A percentile compares a stretch with the other conserved stretches of the same genome.
These are phyloP conservation scores for Aspergillus kassunensis DNA, from an alignment of 495 filamentous ascomycete species.

Conservation along the genomic window DNA sequence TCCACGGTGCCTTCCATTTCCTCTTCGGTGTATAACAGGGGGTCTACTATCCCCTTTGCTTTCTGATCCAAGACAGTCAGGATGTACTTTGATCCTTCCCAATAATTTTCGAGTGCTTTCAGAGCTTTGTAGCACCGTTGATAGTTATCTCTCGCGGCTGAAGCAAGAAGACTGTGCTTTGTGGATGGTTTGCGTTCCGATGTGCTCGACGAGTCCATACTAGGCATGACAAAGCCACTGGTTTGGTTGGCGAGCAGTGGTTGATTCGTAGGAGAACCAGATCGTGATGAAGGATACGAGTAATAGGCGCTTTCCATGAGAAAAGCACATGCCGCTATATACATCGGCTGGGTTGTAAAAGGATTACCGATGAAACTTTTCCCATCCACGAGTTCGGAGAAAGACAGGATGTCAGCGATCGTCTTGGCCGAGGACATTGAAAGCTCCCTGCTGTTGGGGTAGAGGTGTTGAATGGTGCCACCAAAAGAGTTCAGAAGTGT, in stretches of 20 bases:
- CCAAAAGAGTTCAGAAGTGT: conserved; percentile 74
- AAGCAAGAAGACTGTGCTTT: conserved; percentile 69
- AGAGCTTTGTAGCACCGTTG: conserved; percentile 77
- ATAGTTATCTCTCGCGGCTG: conserved; percentile 74
- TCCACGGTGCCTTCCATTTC: conserved; percentile 66
- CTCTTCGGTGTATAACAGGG: conserved; percentile 70
- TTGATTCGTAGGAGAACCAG: conserved; percentile 27
- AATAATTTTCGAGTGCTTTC: conserved; percentile 70
- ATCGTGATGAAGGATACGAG: conserved; percentile 33
- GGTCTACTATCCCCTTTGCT: conserved; percentile 77
- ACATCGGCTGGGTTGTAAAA: conserved; percentile 86
- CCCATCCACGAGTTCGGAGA: conserved; percentile 73
- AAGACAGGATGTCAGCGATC: conserved; percentile 77
- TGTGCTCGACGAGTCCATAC: conserved; percentile 29
- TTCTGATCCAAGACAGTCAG: conserved; percentile 82
- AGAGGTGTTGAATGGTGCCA: conserved; percentile 62
- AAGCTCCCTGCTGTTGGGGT: conserved; percentile 72
- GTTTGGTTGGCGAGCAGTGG: conserved; percentile 35
- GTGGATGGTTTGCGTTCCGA: conserved; percentile 49
- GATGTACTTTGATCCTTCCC: conserved; percentile 84
- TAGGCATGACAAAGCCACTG: conserved; percentile 41
- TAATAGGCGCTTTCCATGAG: conserved; percentile 69
- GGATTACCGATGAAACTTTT: conserved; percentile 80
- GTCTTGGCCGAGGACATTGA: conserved; percentile 88
- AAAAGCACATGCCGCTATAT: conserved; percentile 84